Evolutionary conservation across 345 rosid genomes (phyloP).

Genomic region (Euphorbia pulcherrima): DNA sequence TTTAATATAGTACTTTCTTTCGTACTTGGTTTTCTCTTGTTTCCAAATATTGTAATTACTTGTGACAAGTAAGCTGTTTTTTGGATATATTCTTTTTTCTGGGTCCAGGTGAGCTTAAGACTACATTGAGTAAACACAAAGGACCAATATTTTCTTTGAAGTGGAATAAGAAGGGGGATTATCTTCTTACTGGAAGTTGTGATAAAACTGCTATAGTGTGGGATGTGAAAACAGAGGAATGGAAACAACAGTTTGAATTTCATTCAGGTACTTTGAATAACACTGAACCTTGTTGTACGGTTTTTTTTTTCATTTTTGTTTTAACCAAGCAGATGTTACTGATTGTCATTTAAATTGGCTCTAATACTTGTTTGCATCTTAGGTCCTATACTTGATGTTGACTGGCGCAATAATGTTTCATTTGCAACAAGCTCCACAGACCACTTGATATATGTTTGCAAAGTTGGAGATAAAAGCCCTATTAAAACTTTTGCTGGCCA

Average conservation of each 20-base stretch:
- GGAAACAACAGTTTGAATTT: constrained; percentile 92
- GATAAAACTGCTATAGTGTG: constrained; percentile 97
- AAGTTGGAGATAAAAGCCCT: constrained; percentile 80
- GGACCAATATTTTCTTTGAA: constrained; percentile 97
- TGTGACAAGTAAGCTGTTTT: neutral
- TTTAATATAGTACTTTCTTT: neutral
- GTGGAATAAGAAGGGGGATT: constrained; percentile 99
- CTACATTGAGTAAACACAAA: constrained; percentile 85
- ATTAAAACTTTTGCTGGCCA: constrained; percentile 83
- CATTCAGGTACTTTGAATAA: constrained; percentile 60
- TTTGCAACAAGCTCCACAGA: constrained; percentile 98
- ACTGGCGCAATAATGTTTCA: constrained; percentile 94
- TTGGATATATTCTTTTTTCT: constrained; percentile 1
- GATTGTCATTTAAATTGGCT: constrained; percentile 5
- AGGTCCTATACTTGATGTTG: constrained; percentile 99
- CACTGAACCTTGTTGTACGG: neutral
- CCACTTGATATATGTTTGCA: constrained; percentile 87
- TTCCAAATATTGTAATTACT: neutral
- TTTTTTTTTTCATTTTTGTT: constrained; percentile 18
- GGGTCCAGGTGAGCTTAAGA: constrained; percentile 66
- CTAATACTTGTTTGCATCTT: constrained; percentile 13
- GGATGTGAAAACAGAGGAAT: constrained; percentile 93
- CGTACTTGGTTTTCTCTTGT: neutral
- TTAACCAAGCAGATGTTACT: neutral
- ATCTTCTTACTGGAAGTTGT: constrained; percentile 94